Evolutionary conservation across 2,329 filamentous ascomycete species (phyloP).

Genomic region (Tricladium varicosporioides): DNA sequence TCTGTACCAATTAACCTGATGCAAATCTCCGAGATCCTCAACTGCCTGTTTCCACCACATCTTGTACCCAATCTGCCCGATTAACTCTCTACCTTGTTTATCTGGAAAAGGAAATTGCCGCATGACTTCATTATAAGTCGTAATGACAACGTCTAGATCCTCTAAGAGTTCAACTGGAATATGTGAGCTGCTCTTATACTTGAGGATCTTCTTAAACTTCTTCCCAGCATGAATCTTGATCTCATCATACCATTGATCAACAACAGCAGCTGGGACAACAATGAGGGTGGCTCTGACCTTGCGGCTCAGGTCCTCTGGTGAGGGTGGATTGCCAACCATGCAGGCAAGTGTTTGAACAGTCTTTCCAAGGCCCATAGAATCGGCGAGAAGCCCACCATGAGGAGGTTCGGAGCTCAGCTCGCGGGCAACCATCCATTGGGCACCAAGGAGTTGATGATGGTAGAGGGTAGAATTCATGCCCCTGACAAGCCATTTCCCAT

Average conservation of each 20-base stretch:
- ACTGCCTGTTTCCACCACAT: slow-evolving; percentile 37
- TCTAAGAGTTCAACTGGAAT: slow-evolving; percentile 13
- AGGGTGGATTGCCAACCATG: slow-evolving; percentile 39
- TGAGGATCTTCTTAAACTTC: slow-evolving; percentile 23
- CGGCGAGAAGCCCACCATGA: slow-evolving; percentile 55
- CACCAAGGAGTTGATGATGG: slow-evolving; percentile 50
- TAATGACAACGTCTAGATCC: slow-evolving; percentile 30
- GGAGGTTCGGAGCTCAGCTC: slow-evolving; percentile 42
- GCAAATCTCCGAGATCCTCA: slow-evolving; percentile 37
- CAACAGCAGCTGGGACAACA: slow-evolving; percentile 28
- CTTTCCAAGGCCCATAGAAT: slow-evolving; percentile 66
- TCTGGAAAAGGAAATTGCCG: slow-evolving; percentile 83
- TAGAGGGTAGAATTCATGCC: slow-evolving; percentile 48
- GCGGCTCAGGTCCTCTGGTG: slow-evolving; percentile 35
- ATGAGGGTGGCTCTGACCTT: slow-evolving; percentile 30
- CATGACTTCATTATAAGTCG: slow-evolving; percentile 30
- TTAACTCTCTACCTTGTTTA: slow-evolving; percentile 87
- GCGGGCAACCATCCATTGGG: slow-evolving; percentile 52
- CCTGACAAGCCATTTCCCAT: slow-evolving; percentile 42
- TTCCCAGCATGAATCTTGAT: slow-evolving; percentile 24
- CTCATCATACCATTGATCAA: slow-evolving; percentile 32
- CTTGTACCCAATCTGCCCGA: slow-evolving; percentile 42
- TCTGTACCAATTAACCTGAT: slow-evolving; percentile 45
- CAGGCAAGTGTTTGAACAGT: slow-evolving; percentile 49
- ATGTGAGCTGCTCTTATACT: slow-evolving; percentile 20